phyloP scores from a whole-genome alignment of 2,329 filamentous ascomycete genomes.

The Zelopaecilomyces penicillatus region DNA sequence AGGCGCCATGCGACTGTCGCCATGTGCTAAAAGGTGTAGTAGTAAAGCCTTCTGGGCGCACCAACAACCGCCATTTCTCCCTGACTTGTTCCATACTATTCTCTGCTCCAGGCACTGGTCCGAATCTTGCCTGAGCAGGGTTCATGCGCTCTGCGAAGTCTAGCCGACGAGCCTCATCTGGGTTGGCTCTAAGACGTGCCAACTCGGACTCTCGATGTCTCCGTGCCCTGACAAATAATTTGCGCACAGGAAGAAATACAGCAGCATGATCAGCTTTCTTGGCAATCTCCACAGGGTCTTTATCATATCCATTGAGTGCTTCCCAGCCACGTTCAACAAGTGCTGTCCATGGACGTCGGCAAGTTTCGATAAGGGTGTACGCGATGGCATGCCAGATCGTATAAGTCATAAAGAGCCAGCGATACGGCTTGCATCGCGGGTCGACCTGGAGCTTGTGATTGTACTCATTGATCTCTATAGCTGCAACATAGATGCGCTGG shows the following conservation, averaged over 20 bases:
- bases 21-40: slow-evolving; percentile 9
- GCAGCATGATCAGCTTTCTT: slow-evolving; percentile 37
- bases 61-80: slow-evolving; percentile 43
- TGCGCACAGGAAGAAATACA: slow-evolving; percentile 46
- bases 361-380: slow-evolving; percentile 38
- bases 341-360: slow-evolving; percentile 39
- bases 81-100: slow-evolving; percentile 35
- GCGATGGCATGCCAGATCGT: slow-evolving; percentile 44
- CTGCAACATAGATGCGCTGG: slow-evolving; percentile 61
- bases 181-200: slow-evolving; percentile 37
- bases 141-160: slow-evolving; percentile 41
- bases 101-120: slow-evolving; percentile 38
- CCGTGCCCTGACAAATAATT: slow-evolving; percentile 43
- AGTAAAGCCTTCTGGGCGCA: slow-evolving; percentile 26
- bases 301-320: slow-evolving; percentile 32
- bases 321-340: slow-evolving; percentile 44
- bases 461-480: slow-evolving; percentile 66
- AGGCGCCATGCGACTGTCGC: neutral
- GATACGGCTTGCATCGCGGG: slow-evolving; percentile 34
- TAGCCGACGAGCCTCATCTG: slow-evolving; percentile 39
- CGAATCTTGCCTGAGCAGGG: slow-evolving; percentile 37
- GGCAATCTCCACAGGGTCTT: slow-evolving; percentile 34
- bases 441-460: slow-evolving; percentile 58
- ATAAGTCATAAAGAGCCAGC: slow-evolving; percentile 43
- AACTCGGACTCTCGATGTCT: slow-evolving; percentile 45